A percentile compares a stretch with the other conserved stretches of the same genome.
Evolutionary conservation across 2,329 filamentous ascomycete species (phyloP).

Genomic region (Fonsecaea pedrosoi): DNA sequence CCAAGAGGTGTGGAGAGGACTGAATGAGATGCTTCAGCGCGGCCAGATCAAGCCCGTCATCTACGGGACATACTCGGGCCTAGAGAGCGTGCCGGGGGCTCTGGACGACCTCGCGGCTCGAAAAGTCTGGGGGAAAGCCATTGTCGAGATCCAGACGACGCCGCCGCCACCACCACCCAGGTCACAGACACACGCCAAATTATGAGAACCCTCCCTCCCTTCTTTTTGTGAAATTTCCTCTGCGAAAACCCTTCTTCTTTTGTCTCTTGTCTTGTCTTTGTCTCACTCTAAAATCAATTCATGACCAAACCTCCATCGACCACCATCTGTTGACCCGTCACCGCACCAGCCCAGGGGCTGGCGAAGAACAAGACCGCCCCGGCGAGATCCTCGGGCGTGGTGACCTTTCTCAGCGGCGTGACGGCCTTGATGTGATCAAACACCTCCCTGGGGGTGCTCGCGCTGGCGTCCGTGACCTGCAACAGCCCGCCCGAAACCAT

Average conservation of each 20-base stretch:
- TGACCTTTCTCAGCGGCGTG: conserved; percentile 36
- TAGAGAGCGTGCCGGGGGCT: conserved; percentile 58
- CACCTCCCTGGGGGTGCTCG: conserved; percentile 32
- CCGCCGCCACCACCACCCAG: conserved; percentile 17
- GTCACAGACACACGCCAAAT: conserved; percentile 6
- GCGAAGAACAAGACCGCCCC: conserved; percentile 38
- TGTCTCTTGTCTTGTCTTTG: too few relatives aligned
- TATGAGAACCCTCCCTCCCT: too few relatives aligned
- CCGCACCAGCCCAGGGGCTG: conserved; percentile 28
- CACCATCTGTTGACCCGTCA: conserved; percentile 37
- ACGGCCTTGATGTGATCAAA: conserved; percentile 36
- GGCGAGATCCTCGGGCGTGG: conserved; percentile 34
- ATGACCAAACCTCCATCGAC: conserved; percentile 38
- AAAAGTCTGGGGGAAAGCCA: conserved; percentile 63
- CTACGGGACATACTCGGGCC: conserved; percentile 58
- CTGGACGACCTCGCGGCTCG: conserved; percentile 59
- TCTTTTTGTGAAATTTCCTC: too few relatives aligned
- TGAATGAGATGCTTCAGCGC: conserved; percentile 56
- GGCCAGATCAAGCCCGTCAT: conserved; percentile 60
- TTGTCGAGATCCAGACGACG: conserved; percentile 53
- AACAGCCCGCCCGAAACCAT: conserved; percentile 36
- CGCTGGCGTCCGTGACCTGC: conserved; percentile 35
- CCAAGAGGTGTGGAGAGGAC: conserved; percentile 58
- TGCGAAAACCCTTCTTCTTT: too few relatives aligned
- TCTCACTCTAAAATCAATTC: conserved; percentile 19